These are phyloP conservation scores for Sistotremastrum suecicum DNA, from an alignment of 768 basidiomycete genomes.

Conservation along the genomic window DNA sequence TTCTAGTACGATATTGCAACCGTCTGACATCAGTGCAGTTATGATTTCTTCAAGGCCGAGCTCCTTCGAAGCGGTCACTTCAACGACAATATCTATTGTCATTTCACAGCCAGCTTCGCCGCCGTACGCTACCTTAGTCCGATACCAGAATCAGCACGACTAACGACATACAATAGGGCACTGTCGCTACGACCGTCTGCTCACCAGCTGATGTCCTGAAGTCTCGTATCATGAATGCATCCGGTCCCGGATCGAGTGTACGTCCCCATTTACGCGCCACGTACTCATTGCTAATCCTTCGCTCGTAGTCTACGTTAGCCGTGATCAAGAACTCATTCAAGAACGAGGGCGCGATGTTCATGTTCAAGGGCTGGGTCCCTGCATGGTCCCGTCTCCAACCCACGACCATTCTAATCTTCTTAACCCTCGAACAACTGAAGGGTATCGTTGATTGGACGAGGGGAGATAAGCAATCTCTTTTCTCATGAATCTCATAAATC, in stretches of 20 bases:
- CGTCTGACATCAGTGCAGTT: constrained; percentile 26
- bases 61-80: constrained; percentile 59
- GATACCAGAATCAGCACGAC: background rate
- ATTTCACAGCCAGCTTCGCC: constrained; percentile 78
- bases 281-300: background rate
- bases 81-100: constrained; percentile 67
- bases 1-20: background rate
- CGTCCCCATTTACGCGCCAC: constrained; percentile 13
- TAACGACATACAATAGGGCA: constrained; percentile 34
- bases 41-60: constrained; percentile 86
- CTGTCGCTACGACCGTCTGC: constrained; percentile 80
- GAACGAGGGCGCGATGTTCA: constrained; percentile 73
- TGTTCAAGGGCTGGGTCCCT: constrained; percentile 88
- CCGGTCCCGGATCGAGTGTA: constrained; percentile 65
- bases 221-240: constrained; percentile 72
- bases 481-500: too few relatives aligned
- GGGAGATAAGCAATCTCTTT: constrained; percentile 3
- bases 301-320: constrained; percentile 47
- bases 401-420: constrained; percentile 77
- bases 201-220: constrained; percentile 83
- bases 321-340: constrained; percentile 56
- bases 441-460: constrained; percentile 51
- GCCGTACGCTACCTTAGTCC: constrained; percentile 34
- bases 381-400: constrained; percentile 80
- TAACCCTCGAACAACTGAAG: constrained; percentile 73